Base-by-base conservation (phyloP, 2,329 filamentous ascomycete species). In the Talaromyces amestolkiae region DNA sequence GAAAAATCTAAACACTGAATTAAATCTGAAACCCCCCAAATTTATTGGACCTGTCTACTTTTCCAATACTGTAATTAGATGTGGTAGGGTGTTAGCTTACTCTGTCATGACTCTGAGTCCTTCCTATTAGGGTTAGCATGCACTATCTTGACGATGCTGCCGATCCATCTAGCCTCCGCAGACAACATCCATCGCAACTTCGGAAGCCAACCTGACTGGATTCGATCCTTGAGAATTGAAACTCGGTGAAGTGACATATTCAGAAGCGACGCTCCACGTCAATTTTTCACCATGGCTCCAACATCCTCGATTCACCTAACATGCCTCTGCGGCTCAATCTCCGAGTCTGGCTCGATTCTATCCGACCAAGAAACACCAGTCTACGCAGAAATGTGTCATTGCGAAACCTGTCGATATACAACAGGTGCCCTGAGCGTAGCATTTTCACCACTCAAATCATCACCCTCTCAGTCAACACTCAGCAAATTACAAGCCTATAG, bases 311-410 rank as follows among this genome's bases (percentile, higher is more conserved):
- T 54, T 17, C 51, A 37, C 17, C 31, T 54, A 19, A 54, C 51
- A 37, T 54, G 51, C n/a, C 51, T 54, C 5, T 54, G 51, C 10
- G 51, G 51, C 51, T 54, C 51, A 1, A 54, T 54, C 31, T 54
- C 51, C 51, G 51, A 54, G 51, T 31, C 51, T 4, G 51, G 51
- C 13, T 54, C 51, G 51, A 31, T 54, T 8, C 51, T 54, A 35
- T 54, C 31, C 17, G 31, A 54, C 17, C 51, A 35, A 35, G 31
- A 54, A 19, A 54, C 31, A 11, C 51, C 51, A 35, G 51, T 54
- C 31, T 54, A 54, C n/a, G 51, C 51, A 37, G 51, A 54, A 54
- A 54, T 54, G 31, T 54, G 51, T 13, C 51, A 54, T 5, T 54
- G 51, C 31, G 17, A 37, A 33, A 54, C 51, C n/a, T 54, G 51